These are phyloP conservation scores for Bonia amplexicaulis DNA, from an alignment of 176 grass and related monocot genomes.

Conservation along the genomic window DNA sequence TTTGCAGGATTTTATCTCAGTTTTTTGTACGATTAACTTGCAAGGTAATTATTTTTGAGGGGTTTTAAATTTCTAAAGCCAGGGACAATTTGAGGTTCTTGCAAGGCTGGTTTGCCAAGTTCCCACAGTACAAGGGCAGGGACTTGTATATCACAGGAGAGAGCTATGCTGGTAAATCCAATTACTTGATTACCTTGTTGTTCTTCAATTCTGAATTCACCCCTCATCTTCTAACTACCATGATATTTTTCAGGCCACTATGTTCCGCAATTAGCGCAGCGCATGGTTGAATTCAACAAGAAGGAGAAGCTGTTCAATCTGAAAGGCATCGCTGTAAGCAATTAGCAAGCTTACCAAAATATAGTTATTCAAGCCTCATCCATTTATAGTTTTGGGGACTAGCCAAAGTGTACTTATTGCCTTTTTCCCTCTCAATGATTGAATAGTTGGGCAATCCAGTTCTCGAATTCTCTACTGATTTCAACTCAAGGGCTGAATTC, in stretches of 20 bases:
- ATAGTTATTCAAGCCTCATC: background rate
- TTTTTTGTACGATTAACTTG: background rate
- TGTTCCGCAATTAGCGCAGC: slow-evolving; percentile 72
- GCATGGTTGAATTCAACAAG: slow-evolving; percentile 79
- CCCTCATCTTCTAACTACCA: background rate
- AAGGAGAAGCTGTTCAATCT: slow-evolving; percentile 85
- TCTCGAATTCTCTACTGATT: slow-evolving; percentile 87
- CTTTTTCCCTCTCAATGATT: background rate
- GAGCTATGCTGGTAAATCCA: slow-evolving; percentile 84
- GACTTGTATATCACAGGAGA: slow-evolving; percentile 88
- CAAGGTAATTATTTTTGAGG: background rate
- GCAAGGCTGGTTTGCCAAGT: slow-evolving; percentile 80
- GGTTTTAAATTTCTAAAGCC: slow-evolving; percentile 44
- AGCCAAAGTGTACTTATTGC: background rate
- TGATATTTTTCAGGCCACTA: slow-evolving; percentile 55
- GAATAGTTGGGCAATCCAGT: slow-evolving; percentile 79
- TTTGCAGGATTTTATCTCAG: background rate
- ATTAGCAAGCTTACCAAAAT: background rate
- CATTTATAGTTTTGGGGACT: background rate
- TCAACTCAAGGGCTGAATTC: slow-evolving; percentile 95
- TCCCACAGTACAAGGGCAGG: slow-evolving; percentile 71
- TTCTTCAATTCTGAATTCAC: background rate
- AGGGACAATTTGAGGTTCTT: slow-evolving; percentile 82
- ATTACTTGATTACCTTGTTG: background rate
- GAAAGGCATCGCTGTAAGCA: slow-evolving; percentile 93